A percentile compares a stretch with the other conserved stretches of the same genome.
Conservation (phyloP, 2,329 filamentous ascomycete genomes). For the Colletotrichum sp. region DNA sequence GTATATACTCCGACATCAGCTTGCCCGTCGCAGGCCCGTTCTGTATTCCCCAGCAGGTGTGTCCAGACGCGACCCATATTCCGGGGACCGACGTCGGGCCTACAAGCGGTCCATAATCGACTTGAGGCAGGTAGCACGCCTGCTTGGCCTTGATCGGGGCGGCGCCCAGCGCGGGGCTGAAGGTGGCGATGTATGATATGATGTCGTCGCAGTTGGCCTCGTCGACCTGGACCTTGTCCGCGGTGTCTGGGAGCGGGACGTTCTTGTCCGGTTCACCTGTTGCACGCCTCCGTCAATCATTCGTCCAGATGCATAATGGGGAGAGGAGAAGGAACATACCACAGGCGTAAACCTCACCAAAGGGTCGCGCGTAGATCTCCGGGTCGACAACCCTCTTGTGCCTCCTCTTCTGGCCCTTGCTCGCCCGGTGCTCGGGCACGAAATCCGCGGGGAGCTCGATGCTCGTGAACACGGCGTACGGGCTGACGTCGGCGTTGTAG, state of each 20-base stretch:
- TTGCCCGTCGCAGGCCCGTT: conserved; percentile 90
- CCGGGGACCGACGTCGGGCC: conserved; percentile 77
- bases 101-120: conserved; percentile 75
- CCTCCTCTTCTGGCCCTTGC: conserved; percentile 53
- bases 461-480: conserved; percentile 85
- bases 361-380: conserved; percentile 91
- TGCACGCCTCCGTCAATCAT: background rate
- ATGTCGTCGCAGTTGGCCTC: conserved; percentile 82
- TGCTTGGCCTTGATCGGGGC: conserved; percentile 77
- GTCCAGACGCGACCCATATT: conserved; percentile 82
- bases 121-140: conserved; percentile 91
- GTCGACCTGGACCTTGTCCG: conserved; percentile 79
- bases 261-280: conserved; percentile 76
- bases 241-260: conserved; percentile 76
- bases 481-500: conserved; percentile 67
- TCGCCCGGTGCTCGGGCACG: conserved; percentile 53
- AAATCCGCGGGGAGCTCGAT: conserved; percentile 76
- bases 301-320: background rate
- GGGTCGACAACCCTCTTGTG: conserved; percentile 75
- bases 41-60: conserved; percentile 98
- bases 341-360: conserved; percentile 91
- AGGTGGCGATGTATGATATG: conserved; percentile 73
- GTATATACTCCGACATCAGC: conserved; percentile 78
- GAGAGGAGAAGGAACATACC: conserved; percentile 51
- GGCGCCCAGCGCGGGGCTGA: conserved; percentile 70